Base-by-base conservation (phyloP, 768 basidiomycete species). In the Boletus reticuloceps region DNA sequence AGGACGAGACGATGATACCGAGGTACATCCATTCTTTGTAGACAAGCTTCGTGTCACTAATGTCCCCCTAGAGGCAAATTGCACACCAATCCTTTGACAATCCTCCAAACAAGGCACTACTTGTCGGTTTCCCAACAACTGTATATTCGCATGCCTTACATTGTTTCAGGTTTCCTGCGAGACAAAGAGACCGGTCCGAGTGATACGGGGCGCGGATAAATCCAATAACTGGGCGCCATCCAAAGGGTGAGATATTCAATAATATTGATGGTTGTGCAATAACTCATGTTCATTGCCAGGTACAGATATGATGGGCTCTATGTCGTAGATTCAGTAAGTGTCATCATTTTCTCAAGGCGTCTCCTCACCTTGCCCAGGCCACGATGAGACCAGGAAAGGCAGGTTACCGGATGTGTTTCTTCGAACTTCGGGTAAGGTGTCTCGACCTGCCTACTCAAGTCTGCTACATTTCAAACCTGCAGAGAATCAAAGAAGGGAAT, bases 161-260 rank as follows among this genome's bases (percentile, higher is more conserved):
- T 47, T n/a, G 19, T 44, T n/a, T 36, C 43, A 77, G 72, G 42
- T 71, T 16, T 76, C 76, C 5, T 50, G 3, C 19, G 0, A 51
- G 17, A 74, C 64, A 1, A 64, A 54, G 36, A 63, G 61, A 16
- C 75, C 73, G 0, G 73, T 77, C 1, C 70, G 76, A 41, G 76
- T 77, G 13, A 40, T 75, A 29, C 66, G 76, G 16, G 76, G 76
- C 22, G 60, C 27, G 25, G 62, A 44, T n/a, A 12, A 31, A 0
- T 4, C 13, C 1, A 67, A 41, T 37, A 20, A 17, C 45, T 71
- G 64, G 36, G 40, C 71, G 4, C 69, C 69, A 0, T 0, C 19
- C 1, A 10, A n/a, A 20, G 71, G 69, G 71, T 72, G 36, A 58
- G 63, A 22, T 25, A 37, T 22, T 1, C 14, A 12, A 5, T 16